These are phyloP conservation scores for Fusarium chlamydosporum DNA, from an alignment of 2,329 filamentous ascomycete genomes.

Conservation along the genomic window DNA sequence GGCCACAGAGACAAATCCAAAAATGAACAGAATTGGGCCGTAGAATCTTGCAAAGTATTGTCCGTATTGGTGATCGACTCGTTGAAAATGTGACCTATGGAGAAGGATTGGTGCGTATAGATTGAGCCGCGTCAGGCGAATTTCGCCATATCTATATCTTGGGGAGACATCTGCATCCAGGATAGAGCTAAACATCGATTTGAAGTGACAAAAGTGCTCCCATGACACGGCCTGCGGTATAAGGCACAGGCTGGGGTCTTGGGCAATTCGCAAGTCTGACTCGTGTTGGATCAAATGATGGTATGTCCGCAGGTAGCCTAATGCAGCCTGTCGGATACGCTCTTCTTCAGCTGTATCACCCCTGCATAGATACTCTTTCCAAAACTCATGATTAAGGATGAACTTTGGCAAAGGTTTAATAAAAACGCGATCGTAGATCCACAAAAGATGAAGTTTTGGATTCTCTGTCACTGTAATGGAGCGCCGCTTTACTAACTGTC, in stretches of 20 bases:
- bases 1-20: background rate
- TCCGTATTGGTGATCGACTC: slow-evolving; percentile 2
- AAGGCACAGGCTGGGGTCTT: background rate
- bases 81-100: background rate
- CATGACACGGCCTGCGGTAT: background rate
- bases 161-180: background rate
- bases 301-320: slow-evolving; percentile 9
- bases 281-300: slow-evolving; percentile 3
- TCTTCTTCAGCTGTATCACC: background rate
- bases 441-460: slow-evolving; percentile 12
- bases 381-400: background rate
- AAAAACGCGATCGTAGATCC: slow-evolving; percentile 9
- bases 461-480: slow-evolving; percentile 6
- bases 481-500: slow-evolving; percentile 1
- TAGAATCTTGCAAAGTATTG: slow-evolving; percentile 8
- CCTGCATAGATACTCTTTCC: background rate
- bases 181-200: background rate
- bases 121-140: background rate
- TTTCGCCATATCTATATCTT: background rate
- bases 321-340: background rate
- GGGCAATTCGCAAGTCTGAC: slow-evolving; percentile 18
- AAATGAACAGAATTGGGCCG: background rate
- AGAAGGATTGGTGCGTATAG: slow-evolving; percentile 6
- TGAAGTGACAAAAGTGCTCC: slow-evolving; percentile 4
- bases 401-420: slow-evolving; percentile 8